Conservation (phyloP, 2,329 filamentous ascomycete species). For the Sarocladiaceae sp. region DNA sequence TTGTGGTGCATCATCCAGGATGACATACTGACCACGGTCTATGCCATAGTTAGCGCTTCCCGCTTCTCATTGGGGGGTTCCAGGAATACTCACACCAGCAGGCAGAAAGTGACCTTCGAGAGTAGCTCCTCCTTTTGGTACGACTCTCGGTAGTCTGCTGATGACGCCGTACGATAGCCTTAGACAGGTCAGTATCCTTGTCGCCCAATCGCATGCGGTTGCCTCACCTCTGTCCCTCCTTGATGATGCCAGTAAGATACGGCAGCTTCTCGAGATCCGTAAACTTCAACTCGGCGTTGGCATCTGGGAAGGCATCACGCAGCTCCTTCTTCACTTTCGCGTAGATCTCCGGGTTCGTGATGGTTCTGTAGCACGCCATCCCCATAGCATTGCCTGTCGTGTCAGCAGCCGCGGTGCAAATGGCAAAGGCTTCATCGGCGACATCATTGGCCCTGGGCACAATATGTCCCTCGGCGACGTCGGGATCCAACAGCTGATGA, state of each 20-base stretch:
- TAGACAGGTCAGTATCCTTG: not conserved
- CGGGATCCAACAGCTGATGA: conserved; percentile 1
- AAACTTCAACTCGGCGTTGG: not conserved
- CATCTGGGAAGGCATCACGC: not conserved
- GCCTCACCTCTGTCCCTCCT: conserved; percentile 3
- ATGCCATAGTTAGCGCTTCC: not conserved
- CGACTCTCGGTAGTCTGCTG: conserved; percentile 1
- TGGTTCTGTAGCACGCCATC: conserved; percentile 2
- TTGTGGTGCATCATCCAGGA: conserved; percentile 8
- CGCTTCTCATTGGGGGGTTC: not conserved
- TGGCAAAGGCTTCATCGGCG: conserved; percentile 4
- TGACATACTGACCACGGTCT: conserved; percentile 2
- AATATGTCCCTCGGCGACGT: not conserved
- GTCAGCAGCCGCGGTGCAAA: conserved; percentile 4
- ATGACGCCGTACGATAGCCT: conserved; percentile 5
- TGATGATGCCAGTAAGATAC: conserved; percentile 6
- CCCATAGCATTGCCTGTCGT: conserved; percentile 7
- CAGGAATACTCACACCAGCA: not conserved
- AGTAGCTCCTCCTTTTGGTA: not conserved
- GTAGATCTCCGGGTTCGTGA: conserved; percentile 5
- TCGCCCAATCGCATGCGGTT: not conserved
- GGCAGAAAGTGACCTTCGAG: conserved; percentile 3
- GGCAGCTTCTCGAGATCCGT: conserved; percentile 7
- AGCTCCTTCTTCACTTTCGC: conserved; percentile 7
- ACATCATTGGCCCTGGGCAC: not conserved